Base-by-base conservation (phyloP, 352 stramenopile species). In the Saprolegnia diclina region DNA sequence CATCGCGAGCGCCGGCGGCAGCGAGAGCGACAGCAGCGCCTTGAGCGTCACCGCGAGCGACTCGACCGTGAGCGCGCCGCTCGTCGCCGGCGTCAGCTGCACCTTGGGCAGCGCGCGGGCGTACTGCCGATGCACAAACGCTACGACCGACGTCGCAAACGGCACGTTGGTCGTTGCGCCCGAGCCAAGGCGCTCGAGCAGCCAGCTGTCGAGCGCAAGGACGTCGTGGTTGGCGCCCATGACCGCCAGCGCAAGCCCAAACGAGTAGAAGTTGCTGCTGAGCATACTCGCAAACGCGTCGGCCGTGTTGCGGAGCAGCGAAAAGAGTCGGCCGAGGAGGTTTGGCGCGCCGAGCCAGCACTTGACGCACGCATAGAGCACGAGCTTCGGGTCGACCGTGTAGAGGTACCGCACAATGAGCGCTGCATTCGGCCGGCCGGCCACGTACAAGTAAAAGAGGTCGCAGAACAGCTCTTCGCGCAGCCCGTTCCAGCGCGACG, bases 241-340 rank as follows among this genome's bases (percentile, higher is more conserved):
- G 13, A 88, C 87, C 10, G 87, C 87, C 35, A 95, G 66, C 5
- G 82, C 81, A 37, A 93, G 75, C 53, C 83, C 85, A 76, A 95
- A 93, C 71, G 87, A 93, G 64, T 91, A 95, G 62, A 93, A 95
- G 76, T 95, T 93, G 61, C 85, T 92, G 73, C 92, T 82, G 61
- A 95, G 91, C 57, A 83, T 81, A 21, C 82, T 88, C 1, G 83
- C 79, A 56, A 92, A 92, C 11, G 87, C 73, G 56, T 95, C 87
- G 56, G 84, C 85, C 13, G 87, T 95, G 73, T 90, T 93, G 42
- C 85, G 83, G 61, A 93, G 92, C 19, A 95, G 71, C 53, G 85
- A 83, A 66, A 95, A 95, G 1, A 95, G 72, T 19, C 87, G 80
- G 35, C 81, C 88, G 19, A 95, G 82, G 50, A 93, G 92, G 64